phyloP scores from a whole-genome alignment of 108 stramenopile genomes.

The Discostella stelligeroides region DNA sequence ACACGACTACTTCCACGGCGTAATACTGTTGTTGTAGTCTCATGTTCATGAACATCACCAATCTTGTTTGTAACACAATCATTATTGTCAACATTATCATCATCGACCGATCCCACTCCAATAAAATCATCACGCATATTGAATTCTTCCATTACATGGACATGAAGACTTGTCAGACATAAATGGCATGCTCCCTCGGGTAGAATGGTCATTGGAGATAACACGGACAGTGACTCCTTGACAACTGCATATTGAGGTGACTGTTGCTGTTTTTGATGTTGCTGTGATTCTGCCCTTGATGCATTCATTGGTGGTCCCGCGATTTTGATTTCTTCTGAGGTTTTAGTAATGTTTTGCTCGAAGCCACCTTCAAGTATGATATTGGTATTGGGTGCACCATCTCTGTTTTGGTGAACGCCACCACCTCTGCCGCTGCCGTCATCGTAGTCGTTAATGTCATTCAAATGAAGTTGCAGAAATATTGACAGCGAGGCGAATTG shows the following conservation, averaged over 20 bases:
- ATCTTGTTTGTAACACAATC: background rate
- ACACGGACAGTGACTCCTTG: constrained; percentile 13
- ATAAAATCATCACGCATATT: constrained; percentile 33
- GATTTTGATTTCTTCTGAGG: constrained; percentile 22
- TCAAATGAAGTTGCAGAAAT: constrained; percentile 20
- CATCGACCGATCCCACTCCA: constrained; percentile 3
- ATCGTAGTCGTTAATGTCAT: background rate
- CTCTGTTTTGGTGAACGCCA: too few relatives aligned
- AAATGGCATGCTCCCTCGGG: background rate
- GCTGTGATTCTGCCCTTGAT: background rate
- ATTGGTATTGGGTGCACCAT: background rate
- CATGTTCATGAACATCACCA: background rate
- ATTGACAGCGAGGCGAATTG: constrained; percentile 50
- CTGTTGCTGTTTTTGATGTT: too few relatives aligned
- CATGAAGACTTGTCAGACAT: constrained; percentile 23
- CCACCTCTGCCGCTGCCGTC: background rate
- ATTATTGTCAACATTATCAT: background rate
- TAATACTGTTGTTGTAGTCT: background rate
- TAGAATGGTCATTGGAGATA: constrained; percentile 27
- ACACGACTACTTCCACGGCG: constrained; percentile 6
- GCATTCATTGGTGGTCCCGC: constrained; percentile 14
- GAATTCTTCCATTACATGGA: constrained; percentile 14
- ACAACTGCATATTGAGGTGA: constrained; percentile 4
- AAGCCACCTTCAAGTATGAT: background rate
- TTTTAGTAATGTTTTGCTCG: too few relatives aligned